Conservation (phyloP, 2,329 filamentous ascomycete species). For the Alternaria novae-zelandiae region DNA sequence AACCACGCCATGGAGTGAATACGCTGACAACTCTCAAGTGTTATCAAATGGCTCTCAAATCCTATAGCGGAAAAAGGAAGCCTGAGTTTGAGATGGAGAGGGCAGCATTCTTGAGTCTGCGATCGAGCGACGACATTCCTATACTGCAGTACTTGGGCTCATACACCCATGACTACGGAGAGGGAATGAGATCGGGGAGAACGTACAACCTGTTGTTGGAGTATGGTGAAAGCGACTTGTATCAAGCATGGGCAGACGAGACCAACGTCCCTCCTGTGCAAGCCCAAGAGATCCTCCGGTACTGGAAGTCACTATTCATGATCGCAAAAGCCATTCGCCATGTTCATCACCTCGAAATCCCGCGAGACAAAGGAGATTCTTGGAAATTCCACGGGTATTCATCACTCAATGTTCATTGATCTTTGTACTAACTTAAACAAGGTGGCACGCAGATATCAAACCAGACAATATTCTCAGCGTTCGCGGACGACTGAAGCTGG, state of each 20-base stretch:
- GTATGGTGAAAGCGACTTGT: slow-evolving; percentile 45
- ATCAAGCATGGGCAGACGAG: slow-evolving; percentile 33
- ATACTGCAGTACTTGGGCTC: slow-evolving; percentile 42
- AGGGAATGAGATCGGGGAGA: background rate
- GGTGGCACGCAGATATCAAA: slow-evolving; percentile 55
- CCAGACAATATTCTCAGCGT: slow-evolving; percentile 53
- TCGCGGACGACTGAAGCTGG: slow-evolving; percentile 45
- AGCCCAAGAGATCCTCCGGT: slow-evolving; percentile 32
- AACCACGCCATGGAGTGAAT: too few species aligned
- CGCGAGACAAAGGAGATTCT: background rate
- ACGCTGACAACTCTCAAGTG: background rate
- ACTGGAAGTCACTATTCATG: slow-evolving; percentile 42
- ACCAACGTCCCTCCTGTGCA: slow-evolving; percentile 33
- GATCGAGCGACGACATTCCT: slow-evolving; percentile 11
- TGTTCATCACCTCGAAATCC: slow-evolving; percentile 30
- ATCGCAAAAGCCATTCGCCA: slow-evolving; percentile 37
- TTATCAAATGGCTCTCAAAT: slow-evolving; percentile 42
- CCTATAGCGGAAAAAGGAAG: slow-evolving; percentile 22
- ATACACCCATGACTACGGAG: slow-evolving; percentile 23
- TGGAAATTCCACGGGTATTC: background rate
- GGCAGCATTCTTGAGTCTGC: slow-evolving; percentile 35
- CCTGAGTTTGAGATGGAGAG: slow-evolving; percentile 36
- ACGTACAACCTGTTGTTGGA: slow-evolving; percentile 45
- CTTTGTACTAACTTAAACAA: slow-evolving; percentile 6
- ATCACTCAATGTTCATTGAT: accelerated